Evolutionary conservation across 441 rosid species (phyloP).

Genomic region (Omphalea diandra): DNA sequence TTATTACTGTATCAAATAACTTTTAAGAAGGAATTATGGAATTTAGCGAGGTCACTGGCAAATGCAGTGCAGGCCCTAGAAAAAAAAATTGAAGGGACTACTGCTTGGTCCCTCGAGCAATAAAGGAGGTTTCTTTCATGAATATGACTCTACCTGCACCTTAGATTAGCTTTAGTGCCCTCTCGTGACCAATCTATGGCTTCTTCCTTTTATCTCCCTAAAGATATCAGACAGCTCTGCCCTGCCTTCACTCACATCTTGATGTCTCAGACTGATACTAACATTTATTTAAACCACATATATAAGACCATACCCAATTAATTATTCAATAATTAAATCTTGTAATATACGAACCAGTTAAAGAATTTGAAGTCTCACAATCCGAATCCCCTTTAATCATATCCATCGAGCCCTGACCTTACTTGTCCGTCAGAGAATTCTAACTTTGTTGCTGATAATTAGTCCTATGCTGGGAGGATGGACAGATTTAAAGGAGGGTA

Average conservation of each 20-base stretch:
- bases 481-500: too few species aligned
- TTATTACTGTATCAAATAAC: constrained; percentile 17
- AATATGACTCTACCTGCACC: too few species aligned
- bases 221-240: constrained; percentile 24
- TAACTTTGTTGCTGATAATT: too few species aligned
- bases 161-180: background rate
- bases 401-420: too few species aligned
- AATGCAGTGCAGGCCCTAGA: constrained; percentile 11
- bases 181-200: constrained; percentile 31
- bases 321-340: too few species aligned
- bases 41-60: constrained; percentile 27
- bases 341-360: too few species aligned
- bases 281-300: too few species aligned
- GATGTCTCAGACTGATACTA: constrained; percentile 4
- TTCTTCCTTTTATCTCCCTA: constrained; percentile 14
- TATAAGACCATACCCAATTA: too few species aligned
- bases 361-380: too few species aligned
- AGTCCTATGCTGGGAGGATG: too few species aligned
- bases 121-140: constrained; percentile 28
- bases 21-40: constrained; percentile 18
- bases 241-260: constrained; percentile 5
- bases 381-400: too few species aligned
- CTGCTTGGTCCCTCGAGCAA: constrained; percentile 47
- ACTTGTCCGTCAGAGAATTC: too few species aligned
- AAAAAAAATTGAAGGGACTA: constrained; percentile 25